Evolutionary conservation across 2,329 filamentous ascomycete species (phyloP).

Genomic region (Monascus ruber): DNA sequence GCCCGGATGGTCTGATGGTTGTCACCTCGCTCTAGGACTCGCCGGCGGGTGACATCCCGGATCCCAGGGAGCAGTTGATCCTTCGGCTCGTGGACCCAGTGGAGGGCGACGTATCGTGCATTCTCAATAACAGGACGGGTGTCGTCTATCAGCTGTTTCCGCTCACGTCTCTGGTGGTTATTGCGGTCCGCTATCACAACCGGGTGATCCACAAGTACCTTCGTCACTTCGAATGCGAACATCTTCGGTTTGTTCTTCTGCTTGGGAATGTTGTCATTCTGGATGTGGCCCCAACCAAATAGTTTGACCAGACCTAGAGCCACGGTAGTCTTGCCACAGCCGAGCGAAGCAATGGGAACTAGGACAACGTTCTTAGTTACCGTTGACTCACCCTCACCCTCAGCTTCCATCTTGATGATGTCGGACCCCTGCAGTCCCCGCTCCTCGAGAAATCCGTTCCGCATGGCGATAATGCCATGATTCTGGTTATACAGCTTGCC

Average conservation of each 20-base stretch:
- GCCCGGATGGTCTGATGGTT: constrained; percentile 98
- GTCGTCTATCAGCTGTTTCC: constrained; percentile 76
- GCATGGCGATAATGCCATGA: constrained; percentile 86
- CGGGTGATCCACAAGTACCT: constrained; percentile 50
- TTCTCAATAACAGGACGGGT: constrained; percentile 50
- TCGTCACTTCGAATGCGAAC: constrained; percentile 62
- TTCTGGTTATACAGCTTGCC: constrained; percentile 68
- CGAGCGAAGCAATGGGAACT: constrained; percentile 85
- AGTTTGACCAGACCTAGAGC: constrained; percentile 69
- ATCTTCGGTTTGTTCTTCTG: constrained; percentile 61
- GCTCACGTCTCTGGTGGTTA: constrained; percentile 80
- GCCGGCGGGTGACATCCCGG: constrained; percentile 59
- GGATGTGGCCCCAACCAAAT: constrained; percentile 84
- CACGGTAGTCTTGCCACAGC: constrained; percentile 93
- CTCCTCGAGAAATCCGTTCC: constrained; percentile 74
- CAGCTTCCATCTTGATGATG: constrained; percentile 61
- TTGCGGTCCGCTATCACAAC: constrained; percentile 89
- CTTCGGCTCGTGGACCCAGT: constrained; percentile 68
- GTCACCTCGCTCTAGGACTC: constrained; percentile 76
- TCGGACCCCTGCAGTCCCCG: constrained; percentile 81
- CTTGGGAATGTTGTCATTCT: constrained; percentile 90
- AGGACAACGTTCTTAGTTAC: constrained; percentile 62
- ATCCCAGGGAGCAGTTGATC: constrained; percentile 56
- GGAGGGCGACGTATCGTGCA: constrained; percentile 68
- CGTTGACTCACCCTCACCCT: constrained; percentile 34